Evolutionary conservation across 352 stramenopile genomes (phyloP).

Genomic region (Aphanomyces invadans): DNA sequence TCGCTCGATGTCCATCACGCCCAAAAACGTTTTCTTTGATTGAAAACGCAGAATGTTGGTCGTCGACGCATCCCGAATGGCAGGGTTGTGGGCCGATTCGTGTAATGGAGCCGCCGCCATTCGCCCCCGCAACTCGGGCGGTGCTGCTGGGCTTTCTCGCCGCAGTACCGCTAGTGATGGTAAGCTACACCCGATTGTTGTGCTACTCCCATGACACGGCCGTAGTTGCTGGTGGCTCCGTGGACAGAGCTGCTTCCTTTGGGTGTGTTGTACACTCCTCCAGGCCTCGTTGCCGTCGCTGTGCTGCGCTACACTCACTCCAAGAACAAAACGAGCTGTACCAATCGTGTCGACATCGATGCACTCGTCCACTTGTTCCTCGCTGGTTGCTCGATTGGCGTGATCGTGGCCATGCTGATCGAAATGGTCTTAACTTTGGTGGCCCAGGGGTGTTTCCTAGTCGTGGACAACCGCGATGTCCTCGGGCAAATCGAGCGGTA

Average conservation of each 20-base stretch:
- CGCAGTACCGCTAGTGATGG: background rate
- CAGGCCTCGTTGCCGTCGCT: background rate
- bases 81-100: too few relatives aligned
- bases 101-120: too few relatives aligned
- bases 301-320: background rate
- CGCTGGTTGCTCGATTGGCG: slow-evolving; percentile 39
- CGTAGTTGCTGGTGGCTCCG: background rate
- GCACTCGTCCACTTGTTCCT: slow-evolving; percentile 44
- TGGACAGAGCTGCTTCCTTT: background rate
- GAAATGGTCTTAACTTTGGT: slow-evolving; percentile 38
- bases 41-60: too few relatives aligned
- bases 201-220: too few relatives aligned
- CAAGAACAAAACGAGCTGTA: background rate
- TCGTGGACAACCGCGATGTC: slow-evolving; percentile 42
- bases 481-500: slow-evolving; percentile 36
- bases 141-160: background rate
- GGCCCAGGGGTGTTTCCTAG: slow-evolving; percentile 45
- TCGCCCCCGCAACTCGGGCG: too few relatives aligned
- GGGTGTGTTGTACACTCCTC: slow-evolving; percentile 14
- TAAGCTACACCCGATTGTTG: background rate
- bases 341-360: background rate
- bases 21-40: too few relatives aligned
- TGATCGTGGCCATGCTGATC: slow-evolving; percentile 34
- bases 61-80: too few relatives aligned
- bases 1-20: too few relatives aligned